A percentile compares a stretch with the other conserved stretches of the same genome.
phyloP scores from a whole-genome alignment of 345 rosid genomes.

The Streptanthus diversifolius region DNA sequence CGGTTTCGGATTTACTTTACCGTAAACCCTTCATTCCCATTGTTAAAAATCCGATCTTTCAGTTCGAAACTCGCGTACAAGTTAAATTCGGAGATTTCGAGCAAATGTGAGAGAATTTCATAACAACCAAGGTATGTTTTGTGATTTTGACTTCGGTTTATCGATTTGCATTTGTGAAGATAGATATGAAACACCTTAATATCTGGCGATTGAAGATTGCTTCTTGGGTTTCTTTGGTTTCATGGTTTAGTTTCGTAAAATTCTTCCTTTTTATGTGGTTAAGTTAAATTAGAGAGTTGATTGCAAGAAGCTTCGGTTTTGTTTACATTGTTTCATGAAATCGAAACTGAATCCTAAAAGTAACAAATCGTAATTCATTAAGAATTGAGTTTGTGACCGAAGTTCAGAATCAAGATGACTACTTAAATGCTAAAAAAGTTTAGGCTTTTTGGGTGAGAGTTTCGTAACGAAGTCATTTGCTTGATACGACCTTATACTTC shows the following conservation, averaged over 20 bases:
- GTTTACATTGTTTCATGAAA: not conserved
- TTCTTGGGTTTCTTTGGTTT: not conserved
- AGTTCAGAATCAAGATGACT: not conserved
- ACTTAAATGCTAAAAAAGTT: conserved; percentile 5
- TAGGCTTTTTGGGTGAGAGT: not conserved
- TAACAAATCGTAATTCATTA: not conserved
- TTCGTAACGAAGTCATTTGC: not conserved
- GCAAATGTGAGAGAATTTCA: not conserved
- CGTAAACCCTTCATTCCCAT: conserved; percentile 3
- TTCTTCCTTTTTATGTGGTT: not conserved
- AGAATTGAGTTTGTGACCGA: not conserved
- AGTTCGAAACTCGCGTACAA: not conserved
- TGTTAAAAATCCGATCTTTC: conserved; percentile 2
- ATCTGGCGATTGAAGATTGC: not conserved
- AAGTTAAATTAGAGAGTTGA: not conserved
- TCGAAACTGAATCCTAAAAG: not conserved
- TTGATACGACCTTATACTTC: conserved; percentile 4
- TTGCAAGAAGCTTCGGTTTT: not conserved
- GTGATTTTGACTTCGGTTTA: conserved; percentile 18
- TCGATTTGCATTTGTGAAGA: conserved; percentile 13
- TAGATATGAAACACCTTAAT: not conserved
- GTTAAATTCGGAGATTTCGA: not conserved
- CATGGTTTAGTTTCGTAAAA: not conserved
- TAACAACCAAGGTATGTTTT: not conserved
- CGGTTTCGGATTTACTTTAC: not conserved